Base-by-base conservation (phyloP, 768 basidiomycete genomes). In the Russula foetens region DNA sequence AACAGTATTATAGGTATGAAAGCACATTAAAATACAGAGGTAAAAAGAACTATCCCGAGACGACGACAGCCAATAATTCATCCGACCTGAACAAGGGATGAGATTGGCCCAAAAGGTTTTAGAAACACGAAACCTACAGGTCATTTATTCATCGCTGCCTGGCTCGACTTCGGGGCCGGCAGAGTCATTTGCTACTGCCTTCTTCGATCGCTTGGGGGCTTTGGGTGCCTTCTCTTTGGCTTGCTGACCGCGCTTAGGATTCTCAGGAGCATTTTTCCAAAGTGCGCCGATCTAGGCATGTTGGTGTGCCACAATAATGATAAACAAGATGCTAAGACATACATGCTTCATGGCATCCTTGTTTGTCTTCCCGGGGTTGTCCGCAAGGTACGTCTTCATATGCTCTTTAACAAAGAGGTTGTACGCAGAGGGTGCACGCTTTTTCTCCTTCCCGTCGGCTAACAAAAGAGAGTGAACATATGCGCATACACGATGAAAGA, bases 201-300 rank as follows among this genome's bases (percentile, higher is more conserved):
- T 66, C 62, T 59, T 59, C 17, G 57, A 24, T 39, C 58, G 49
- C 46, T 53, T 64, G 1, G 75, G 67, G 7, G 67, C 75, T 59
- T 79, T 81, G 24, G 79, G 65, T 47, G 79, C 80, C 49, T 71
- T 75, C n/a, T 77, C 21, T 62, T 79, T 81, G 33, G 75, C 68
- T 19, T 77, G 78, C 59, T 81, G 76, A 21, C 83, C 84, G 26
- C 82, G 79, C 60, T 83, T 85, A 1, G 84, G 84, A 67, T 86
- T 86, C 67, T 84, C 83, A 1, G 81, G 81, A 0, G 84, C 76
- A 58, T 83, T 77, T 47, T 73, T 76, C 84, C 84, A 85, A 57
- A 81, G 57, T 0, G 69, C 72, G 6, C 78, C 83, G 62, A 86
- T 82, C 84, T 86, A 63, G 1, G 33, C 24, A 49, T 28, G 48